Evolutionary conservation across 345 rosid genomes (phyloP), one percentile per base, ranked within the genome.

Genomic region (Nephelium lappaceum): DNA sequence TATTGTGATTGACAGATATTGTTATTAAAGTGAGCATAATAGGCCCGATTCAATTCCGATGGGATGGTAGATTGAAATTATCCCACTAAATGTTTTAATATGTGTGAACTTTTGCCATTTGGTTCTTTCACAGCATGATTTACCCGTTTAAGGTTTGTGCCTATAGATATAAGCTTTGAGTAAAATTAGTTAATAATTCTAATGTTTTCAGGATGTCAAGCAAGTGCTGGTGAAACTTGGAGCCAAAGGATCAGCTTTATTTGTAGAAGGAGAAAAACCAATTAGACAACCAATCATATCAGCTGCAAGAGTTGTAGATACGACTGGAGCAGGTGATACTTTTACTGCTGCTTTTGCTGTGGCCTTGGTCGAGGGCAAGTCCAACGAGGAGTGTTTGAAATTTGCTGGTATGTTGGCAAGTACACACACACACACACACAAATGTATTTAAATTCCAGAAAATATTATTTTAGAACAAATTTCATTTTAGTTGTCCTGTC

Each of bases 281-380:
- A 88, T 93, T 69, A 85, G 73, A 77, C 99, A 96, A 77, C 86
- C 97, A 16, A 85, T 90, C 31, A 87, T 96, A 81, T 76, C 91
- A 15, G 97, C 97, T 70, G 80, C 86, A 72, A 87, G 82, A 82
- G 97, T 94, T 14, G 57, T 94, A 1, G 99, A 96, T 86, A 93
- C 99, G 2, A 96, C 99, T 12, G 99, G 99, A 72, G 99, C 99
- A 0, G 99, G 99, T 9, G 99, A 96, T 84, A 96, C 99, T 49
- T 96, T 91, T 77, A 96, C 98, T 4, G 97, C 99, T 45, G 89
- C 99, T 12, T 96, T 94, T 87, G 97, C 98, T 15, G 99, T 96
- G 83, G 97, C 98, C 55, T 81, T 91, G 73, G 91, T 90, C 4
- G 98, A 96, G 85, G 99, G 98, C 68, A 96, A 88, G 79, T 76